Conservation (phyloP, 2,329 filamentous ascomycete genomes). For the Fusarium azukiicola region DNA sequence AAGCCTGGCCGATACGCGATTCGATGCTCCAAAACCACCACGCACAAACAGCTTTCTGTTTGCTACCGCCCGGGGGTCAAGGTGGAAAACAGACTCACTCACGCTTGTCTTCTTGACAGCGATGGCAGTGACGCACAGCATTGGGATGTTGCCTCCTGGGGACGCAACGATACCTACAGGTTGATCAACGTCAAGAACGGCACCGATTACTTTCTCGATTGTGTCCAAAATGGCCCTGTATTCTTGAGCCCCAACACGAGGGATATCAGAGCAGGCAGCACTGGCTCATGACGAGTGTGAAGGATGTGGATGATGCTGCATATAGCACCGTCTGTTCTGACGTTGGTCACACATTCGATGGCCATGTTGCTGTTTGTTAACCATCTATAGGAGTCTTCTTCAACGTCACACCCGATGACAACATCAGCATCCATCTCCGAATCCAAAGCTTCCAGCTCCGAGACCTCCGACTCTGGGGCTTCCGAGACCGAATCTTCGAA, state of each 20-base stretch:
- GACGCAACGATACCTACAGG: slow-evolving; percentile 52
- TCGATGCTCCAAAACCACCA: slow-evolving; percentile 54
- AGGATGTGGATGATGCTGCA: slow-evolving; percentile 56
- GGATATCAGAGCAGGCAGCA: slow-evolving; percentile 57
- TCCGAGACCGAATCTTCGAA: not conserved
- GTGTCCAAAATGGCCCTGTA: slow-evolving; percentile 56
- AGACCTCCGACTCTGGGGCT: not conserved
- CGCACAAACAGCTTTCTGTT: slow-evolving; percentile 56
- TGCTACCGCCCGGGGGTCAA: slow-evolving; percentile 53
- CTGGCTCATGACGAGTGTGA: slow-evolving; percentile 60
- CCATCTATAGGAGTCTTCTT: slow-evolving; percentile 17
- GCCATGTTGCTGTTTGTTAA: not conserved
- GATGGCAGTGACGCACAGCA: slow-evolving; percentile 55
- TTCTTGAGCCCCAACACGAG: slow-evolving; percentile 56
- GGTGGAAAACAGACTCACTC: slow-evolving; percentile 52
- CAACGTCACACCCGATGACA: slow-evolving; percentile 18
- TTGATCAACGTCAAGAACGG: slow-evolving; percentile 59
- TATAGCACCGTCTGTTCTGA: slow-evolving; percentile 59
- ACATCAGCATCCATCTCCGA: slow-evolving; percentile 10
- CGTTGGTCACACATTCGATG: slow-evolving; percentile 41
- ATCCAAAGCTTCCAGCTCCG: slow-evolving; percentile 3
- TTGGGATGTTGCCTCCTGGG: slow-evolving; percentile 60
- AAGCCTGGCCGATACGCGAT: slow-evolving; percentile 57
- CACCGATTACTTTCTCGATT: slow-evolving; percentile 58
- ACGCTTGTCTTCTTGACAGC: slow-evolving; percentile 54